A percentile compares a stretch with the other conserved stretches of the same genome.
phyloP scores from a whole-genome alignment of 1,139 yeast genomes.

The Yamadazyma spencermartinsiae region DNA sequence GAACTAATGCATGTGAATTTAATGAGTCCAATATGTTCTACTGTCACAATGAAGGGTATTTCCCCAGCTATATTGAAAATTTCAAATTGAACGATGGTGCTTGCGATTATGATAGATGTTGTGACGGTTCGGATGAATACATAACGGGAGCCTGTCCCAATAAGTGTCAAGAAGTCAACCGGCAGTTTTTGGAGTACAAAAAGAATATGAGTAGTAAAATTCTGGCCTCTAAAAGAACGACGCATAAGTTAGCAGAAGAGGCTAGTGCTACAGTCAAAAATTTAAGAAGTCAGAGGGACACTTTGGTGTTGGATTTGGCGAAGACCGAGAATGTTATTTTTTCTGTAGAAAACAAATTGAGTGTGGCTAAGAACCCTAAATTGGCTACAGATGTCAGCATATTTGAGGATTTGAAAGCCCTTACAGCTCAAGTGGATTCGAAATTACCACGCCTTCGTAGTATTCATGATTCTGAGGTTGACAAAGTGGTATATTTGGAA shows the following conservation, averaged over 20 bases:
- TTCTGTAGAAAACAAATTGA: neutral
- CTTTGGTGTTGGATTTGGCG: conserved; percentile 7
- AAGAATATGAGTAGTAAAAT: conserved; percentile 17
- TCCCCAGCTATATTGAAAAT: conserved; percentile 56
- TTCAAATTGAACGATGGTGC: conserved; percentile 82
- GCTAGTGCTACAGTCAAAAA: conserved; percentile 21
- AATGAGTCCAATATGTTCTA: conserved; percentile 52
- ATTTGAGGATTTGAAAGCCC: neutral
- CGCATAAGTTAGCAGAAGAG: conserved; percentile 26
- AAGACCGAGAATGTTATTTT: conserved; percentile 7
- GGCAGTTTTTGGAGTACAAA: conserved; percentile 29
- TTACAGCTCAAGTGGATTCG: neutral
- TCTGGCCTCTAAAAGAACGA: conserved; percentile 23
- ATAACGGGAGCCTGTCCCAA: conserved; percentile 50
- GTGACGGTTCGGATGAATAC: conserved; percentile 93
- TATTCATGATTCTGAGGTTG: no score
- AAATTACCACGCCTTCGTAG: neutral
- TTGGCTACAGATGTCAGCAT: neutral
- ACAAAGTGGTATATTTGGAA: neutral
- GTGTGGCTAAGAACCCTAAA: neutral
- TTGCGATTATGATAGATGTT: conserved; percentile 87
- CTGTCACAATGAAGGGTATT: conserved; percentile 76
- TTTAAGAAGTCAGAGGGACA: conserved; percentile 26
- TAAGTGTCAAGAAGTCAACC: conserved; percentile 52
- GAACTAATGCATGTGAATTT: conserved; percentile 77